Evolutionary conservation across 1,284 basidiomycete species (phyloP), one percentile per base, ranked within the genome.

Genomic region (Tremellales sp.): DNA sequence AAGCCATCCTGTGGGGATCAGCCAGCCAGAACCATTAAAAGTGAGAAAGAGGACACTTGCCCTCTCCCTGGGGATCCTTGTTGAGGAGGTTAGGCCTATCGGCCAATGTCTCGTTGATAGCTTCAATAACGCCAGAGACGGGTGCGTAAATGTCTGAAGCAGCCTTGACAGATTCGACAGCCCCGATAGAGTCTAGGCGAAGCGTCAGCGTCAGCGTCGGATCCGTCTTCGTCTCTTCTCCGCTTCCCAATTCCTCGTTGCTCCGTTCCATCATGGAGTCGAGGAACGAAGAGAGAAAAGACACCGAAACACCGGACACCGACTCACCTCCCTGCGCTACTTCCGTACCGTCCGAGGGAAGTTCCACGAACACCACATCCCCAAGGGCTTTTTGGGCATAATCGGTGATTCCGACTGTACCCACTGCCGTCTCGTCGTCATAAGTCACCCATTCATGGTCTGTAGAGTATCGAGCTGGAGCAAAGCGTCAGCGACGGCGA

Each of bases 81-180:
- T 97, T 97, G 49, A 98, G 78, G 44, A 97, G 76, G 31, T 82
- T 80, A 3, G 93, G 90, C 66, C 86, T 77, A 36, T 78, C 79
- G 43, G 80, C 78, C 44, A 98, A 80, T 21, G 62, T 74, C 54
- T 83, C 78, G 75, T 98, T 98, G 64, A 97, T 83, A 64, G 84
- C 84, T 57, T 83, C 79, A 31, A 98, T 77, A 15, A 79, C 80
- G 11, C 94, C 96, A 4, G 89, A 89, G 37, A 97, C 82, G 31
- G 94, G 96, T 8, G 93, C 89, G 75, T 90, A 98, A 69, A 97
- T 94, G 73, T 97, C 93, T 6, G 92, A 96, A 27, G 92, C 91
- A 36, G 93, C 91, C 75, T 99, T 99, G 57, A 98, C 94, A 60
- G 91, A 96, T 77, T 98, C 94, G 23, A 98, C 91, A 6, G 91